Evolutionary conservation across 1,284 basidiomycete genomes (phyloP).

Genomic region (Fomitopsis betulina): DNA sequence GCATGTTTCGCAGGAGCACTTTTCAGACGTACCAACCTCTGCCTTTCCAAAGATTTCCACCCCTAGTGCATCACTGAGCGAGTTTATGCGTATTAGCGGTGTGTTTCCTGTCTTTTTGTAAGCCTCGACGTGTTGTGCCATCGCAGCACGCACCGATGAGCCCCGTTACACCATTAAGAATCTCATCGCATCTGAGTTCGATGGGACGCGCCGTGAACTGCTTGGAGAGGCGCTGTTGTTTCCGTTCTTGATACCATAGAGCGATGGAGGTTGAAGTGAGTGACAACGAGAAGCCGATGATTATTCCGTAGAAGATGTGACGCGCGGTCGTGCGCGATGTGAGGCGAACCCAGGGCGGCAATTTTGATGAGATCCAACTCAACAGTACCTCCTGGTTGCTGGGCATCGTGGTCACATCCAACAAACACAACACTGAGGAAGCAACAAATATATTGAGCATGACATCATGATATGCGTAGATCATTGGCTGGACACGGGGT

Average conservation of each 20-base stretch:
- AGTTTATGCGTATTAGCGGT: constrained; percentile 88
- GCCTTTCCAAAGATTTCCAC: constrained; percentile 97
- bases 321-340: constrained; percentile 34
- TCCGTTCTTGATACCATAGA: constrained; percentile 42
- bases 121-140: neutral
- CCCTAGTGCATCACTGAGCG: constrained; percentile 84
- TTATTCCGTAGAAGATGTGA: constrained; percentile 58
- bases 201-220: constrained; percentile 59
- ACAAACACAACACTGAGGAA: too few relatives aligned
- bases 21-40: constrained; percentile 52
- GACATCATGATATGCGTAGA: neutral
- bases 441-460: neutral
- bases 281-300: constrained; percentile 70
- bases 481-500: constrained; percentile 14
- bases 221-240: constrained; percentile 30
- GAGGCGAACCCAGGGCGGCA: constrained; percentile 11
- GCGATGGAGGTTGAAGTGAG: constrained; percentile 58
- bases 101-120: constrained; percentile 72
- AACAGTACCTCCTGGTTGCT: neutral
- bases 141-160: constrained; percentile 63
- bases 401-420: neutral
- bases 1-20: neutral
- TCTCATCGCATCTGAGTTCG: constrained; percentile 70
- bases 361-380: neutral
- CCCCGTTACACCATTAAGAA: constrained; percentile 73